These are phyloP conservation scores for Nitzschia putrida DNA, from an alignment of 108 stramenopile genomes.

Conservation along the genomic window DNA sequence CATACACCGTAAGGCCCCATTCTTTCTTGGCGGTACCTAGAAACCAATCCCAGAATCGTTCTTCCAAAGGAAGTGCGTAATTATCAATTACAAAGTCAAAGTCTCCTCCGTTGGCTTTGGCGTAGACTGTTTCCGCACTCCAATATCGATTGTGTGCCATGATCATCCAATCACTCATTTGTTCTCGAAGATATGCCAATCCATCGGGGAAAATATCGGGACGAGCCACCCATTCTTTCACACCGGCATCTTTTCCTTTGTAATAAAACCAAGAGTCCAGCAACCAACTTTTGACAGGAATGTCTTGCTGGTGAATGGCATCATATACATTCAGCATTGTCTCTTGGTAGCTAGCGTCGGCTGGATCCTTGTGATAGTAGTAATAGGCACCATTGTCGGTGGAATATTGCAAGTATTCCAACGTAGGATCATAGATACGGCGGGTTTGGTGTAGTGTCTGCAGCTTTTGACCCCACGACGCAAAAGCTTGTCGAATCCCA, in stretches of 20 bases:
- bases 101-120: slow-evolving; percentile 15
- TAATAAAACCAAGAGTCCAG: slow-evolving; percentile 52
- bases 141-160: slow-evolving; percentile 48
- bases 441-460: slow-evolving; percentile 12
- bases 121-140: slow-evolving; percentile 38
- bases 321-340: slow-evolving; percentile 27
- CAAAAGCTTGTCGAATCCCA: slow-evolving; percentile 23
- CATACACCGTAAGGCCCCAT: slow-evolving; percentile 50
- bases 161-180: slow-evolving; percentile 17
- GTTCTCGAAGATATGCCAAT: slow-evolving; percentile 6
- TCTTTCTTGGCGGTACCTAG: slow-evolving; percentile 21
- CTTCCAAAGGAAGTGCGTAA: slow-evolving; percentile 16
- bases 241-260: slow-evolving; percentile 31
- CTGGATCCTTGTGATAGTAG: slow-evolving; percentile 35
- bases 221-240: slow-evolving; percentile 38
- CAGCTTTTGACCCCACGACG: slow-evolving; percentile 7
- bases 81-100: slow-evolving; percentile 34
- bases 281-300: slow-evolving; percentile 37
- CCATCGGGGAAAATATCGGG: slow-evolving; percentile 45
- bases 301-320: neutral
- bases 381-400: slow-evolving; percentile 58
- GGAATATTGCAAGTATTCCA: slow-evolving; percentile 26
- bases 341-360: slow-evolving; percentile 21
- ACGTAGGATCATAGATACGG: slow-evolving; percentile 12
- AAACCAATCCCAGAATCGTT: slow-evolving; percentile 44